Evolutionary conservation across 2,329 filamentous ascomycete species (phyloP).

Genomic region (Neofusicoccum laricinum): DNA sequence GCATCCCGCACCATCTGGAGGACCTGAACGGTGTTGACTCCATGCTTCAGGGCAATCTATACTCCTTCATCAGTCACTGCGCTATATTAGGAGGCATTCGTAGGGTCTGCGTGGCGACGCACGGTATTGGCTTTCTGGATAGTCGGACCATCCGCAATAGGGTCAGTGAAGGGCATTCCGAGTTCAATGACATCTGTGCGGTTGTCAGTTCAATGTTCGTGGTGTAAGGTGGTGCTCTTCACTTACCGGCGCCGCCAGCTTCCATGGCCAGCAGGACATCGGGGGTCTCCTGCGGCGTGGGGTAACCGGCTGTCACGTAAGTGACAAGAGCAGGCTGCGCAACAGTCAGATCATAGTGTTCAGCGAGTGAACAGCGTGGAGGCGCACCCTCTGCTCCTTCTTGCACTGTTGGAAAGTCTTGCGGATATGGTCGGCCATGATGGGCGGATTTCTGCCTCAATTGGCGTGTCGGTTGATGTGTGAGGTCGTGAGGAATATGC

Average conservation of each 20-base stretch:
- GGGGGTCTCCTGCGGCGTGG: constrained; percentile 75
- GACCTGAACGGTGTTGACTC: constrained; percentile 76
- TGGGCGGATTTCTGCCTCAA: constrained; percentile 17
- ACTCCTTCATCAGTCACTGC: neutral
- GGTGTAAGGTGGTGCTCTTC: constrained; percentile 19
- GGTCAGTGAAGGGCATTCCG: constrained; percentile 94
- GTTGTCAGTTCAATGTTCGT: constrained; percentile 16
- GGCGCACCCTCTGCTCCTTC: constrained; percentile 44
- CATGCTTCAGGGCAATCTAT: constrained; percentile 75
- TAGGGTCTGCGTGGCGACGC: constrained; percentile 29
- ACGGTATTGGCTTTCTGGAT: constrained; percentile 94
- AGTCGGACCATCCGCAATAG: constrained; percentile 94
- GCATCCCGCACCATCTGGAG: constrained; percentile 83
- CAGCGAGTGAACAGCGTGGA: constrained; percentile 8
- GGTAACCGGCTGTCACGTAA: constrained; percentile 94
- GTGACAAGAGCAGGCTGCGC: constrained; percentile 79
- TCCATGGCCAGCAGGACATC: constrained; percentile 86
- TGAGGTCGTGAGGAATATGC: neutral
- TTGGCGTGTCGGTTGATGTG: neutral
- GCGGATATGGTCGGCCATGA: constrained; percentile 46
- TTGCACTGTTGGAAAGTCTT: constrained; percentile 51
- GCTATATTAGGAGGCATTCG: neutral
- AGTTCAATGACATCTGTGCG: constrained; percentile 84
- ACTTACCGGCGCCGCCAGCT: constrained; percentile 80
- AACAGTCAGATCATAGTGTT: neutral